These are phyloP conservation scores for Bretziella fagacearum DNA, from an alignment of 2,329 filamentous ascomycete genomes.

Conservation along the genomic window DNA sequence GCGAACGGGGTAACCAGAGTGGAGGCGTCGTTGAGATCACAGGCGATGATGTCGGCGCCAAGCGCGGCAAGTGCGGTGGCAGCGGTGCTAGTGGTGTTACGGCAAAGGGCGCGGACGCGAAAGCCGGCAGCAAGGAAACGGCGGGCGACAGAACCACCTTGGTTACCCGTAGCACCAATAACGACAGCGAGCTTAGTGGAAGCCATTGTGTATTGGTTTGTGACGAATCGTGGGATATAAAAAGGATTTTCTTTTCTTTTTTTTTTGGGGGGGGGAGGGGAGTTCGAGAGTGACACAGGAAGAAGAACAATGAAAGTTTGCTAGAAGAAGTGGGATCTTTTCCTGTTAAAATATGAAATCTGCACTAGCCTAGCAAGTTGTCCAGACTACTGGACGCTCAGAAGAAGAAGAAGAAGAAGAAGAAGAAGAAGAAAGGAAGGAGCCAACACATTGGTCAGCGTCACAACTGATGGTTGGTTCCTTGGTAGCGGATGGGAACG, in stretches of 20 bases:
- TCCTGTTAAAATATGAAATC: too few relatives aligned
- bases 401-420: too few relatives aligned
- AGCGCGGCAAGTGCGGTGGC: slow-evolving; percentile 25
- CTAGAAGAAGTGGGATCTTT: too few relatives aligned
- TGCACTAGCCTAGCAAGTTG: too few relatives aligned
- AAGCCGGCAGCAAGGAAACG: slow-evolving; percentile 28
- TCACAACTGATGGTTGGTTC: too few relatives aligned
- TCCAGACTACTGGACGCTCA: too few relatives aligned
- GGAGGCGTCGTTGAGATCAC: slow-evolving; percentile 27
- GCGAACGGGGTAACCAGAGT: slow-evolving; percentile 26
- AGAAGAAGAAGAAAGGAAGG: too few relatives aligned
- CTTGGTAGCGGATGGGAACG: too few relatives aligned
- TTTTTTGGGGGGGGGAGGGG: too few relatives aligned
- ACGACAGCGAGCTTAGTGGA: slow-evolving; percentile 27
- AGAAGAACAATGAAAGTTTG: not conserved
- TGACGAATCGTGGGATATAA: not conserved
- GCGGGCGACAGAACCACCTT: slow-evolving; percentile 36
- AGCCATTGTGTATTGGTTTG: slow-evolving; percentile 10
- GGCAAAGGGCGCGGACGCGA: slow-evolving; percentile 31
- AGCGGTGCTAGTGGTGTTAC: slow-evolving; percentile 26
- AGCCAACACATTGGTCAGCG: too few relatives aligned
- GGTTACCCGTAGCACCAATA: slow-evolving; percentile 32
- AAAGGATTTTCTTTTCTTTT: too few relatives aligned
- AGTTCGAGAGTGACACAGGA: not conserved
- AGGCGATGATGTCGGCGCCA: slow-evolving; percentile 29